These are phyloP conservation scores for Tolypocladium inflatum DNA, from an alignment of 2,329 filamentous ascomycete genomes.

Conservation along the genomic window DNA sequence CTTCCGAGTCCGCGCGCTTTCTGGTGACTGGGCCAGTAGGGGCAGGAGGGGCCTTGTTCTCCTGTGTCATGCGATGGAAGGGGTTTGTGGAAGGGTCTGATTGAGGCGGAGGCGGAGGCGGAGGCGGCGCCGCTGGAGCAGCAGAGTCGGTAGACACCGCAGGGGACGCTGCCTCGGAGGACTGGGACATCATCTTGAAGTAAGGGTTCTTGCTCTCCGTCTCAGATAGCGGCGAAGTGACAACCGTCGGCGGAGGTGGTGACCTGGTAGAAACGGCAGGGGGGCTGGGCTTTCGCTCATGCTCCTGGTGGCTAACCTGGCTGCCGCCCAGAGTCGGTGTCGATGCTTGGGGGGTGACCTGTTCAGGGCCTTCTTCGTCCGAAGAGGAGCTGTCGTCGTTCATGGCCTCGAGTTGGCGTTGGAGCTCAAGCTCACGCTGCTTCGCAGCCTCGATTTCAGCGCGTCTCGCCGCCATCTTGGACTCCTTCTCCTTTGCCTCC, in stretches of 20 bases:
- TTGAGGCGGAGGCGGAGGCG: slow-evolving; percentile 22
- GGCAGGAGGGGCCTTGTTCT: slow-evolving; percentile 39
- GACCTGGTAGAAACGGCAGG: slow-evolving; percentile 37
- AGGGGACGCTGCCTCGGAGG: slow-evolving; percentile 41
- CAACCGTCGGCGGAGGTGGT: slow-evolving; percentile 40
- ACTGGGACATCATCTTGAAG: slow-evolving; percentile 77
- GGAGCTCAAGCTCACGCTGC: slow-evolving; percentile 82
- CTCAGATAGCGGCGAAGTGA: slow-evolving; percentile 48
- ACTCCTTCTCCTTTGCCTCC: slow-evolving; percentile 82
- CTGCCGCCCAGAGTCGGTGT: slow-evolving; percentile 45
- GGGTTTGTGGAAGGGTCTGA: slow-evolving; percentile 78
- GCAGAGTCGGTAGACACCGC: slow-evolving; percentile 33
- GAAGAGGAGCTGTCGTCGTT: slow-evolving; percentile 67
- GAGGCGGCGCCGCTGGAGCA: slow-evolving; percentile 23
- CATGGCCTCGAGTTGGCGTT: slow-evolving; percentile 72
- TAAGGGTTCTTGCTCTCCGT: slow-evolving; percentile 90
- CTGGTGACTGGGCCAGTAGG: slow-evolving; percentile 43
- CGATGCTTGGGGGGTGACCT: slow-evolving; percentile 54
- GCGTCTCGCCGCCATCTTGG: slow-evolving; percentile 71
- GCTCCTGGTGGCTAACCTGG: slow-evolving; percentile 43
- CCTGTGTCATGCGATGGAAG: slow-evolving; percentile 77
- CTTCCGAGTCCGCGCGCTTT: slow-evolving; percentile 52
- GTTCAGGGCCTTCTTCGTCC: slow-evolving; percentile 67
- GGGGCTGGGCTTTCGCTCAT: slow-evolving; percentile 41
- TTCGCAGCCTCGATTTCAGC: slow-evolving; percentile 88